Evolutionary conservation across 495 filamentous ascomycete species (phyloP).

Genomic region (Letharia lupina): DNA sequence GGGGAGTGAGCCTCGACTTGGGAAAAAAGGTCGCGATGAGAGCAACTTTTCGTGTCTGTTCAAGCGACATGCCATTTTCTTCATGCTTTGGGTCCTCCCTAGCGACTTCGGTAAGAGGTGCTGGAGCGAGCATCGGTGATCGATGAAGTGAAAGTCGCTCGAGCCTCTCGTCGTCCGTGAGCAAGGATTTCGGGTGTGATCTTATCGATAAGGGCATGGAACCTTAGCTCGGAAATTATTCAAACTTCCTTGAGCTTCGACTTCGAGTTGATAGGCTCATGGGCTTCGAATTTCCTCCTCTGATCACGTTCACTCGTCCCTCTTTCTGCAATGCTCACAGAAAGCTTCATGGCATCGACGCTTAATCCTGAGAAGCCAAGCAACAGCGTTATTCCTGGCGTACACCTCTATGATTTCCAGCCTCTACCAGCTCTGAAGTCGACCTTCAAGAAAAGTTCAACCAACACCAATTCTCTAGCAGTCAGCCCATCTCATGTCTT

Average conservation of each 20-base stretch:
- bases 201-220: conserved; percentile 14
- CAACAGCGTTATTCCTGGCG: conserved; percentile 57
- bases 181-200: not conserved
- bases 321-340: conserved; percentile 56
- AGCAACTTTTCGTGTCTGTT: not conserved
- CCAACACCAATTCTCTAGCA: conserved; percentile 66
- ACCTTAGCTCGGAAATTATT: not conserved
- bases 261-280: not conserved
- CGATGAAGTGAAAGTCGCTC: not conserved
- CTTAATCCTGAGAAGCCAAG: conserved; percentile 54
- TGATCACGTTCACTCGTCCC: not conserved
- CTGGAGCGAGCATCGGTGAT: not conserved
- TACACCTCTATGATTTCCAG: conserved; percentile 76
- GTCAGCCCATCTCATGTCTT: conserved; percentile 80
- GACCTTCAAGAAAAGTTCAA: conserved; percentile 89
- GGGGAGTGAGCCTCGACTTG: conserved; percentile 7
- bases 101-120: not conserved
- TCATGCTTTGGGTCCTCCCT: not conserved
- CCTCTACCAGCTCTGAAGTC: conserved; percentile 60
- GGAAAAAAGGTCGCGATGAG: conserved; percentile 18
- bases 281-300: too few species aligned
- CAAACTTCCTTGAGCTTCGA: not conserved
- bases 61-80: not conserved
- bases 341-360: conserved; percentile 72
- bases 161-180: too few species aligned